phyloP scores from a whole-genome alignment of 495 filamentous ascomycete species.

The Tuber umbilicatum region DNA sequence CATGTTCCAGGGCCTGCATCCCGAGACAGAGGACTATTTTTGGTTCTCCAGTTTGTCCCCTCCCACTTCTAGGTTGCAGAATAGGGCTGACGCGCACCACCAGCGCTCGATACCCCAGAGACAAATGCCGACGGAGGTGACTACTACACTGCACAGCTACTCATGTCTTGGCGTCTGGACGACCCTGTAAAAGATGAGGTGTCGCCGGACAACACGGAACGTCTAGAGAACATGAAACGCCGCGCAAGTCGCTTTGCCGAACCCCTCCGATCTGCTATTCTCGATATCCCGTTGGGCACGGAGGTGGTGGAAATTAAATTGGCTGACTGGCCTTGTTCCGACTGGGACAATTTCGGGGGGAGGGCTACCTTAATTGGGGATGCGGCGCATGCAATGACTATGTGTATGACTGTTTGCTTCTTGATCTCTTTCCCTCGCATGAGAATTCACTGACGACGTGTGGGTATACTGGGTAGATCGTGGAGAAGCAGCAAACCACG shows the following conservation, averaged over 20 bases:
- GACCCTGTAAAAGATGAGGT: conserved; percentile 39
- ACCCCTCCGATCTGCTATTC: conserved; percentile 50
- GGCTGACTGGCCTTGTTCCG: conserved; percentile 51
- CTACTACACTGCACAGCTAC: conserved; percentile 36
- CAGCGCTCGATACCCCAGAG: conserved; percentile 49
- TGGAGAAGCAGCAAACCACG: conserved; percentile 58
- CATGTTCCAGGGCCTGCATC: conserved; percentile 57
- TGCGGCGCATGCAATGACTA: conserved; percentile 57
- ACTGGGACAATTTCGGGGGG: conserved; percentile 45
- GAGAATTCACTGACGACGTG: conserved; percentile 2
- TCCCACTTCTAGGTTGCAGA: neutral
- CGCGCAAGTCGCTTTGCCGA: conserved; percentile 53
- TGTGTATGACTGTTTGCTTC: conserved; percentile 47
- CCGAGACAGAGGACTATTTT: conserved; percentile 52
- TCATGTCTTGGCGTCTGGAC: conserved; percentile 39
- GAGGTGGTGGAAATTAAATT: conserved; percentile 51
- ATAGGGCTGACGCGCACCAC: conserved; percentile 4
- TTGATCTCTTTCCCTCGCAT: neutral
- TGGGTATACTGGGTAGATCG: conserved; percentile 38
- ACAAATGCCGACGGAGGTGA: conserved; percentile 44
- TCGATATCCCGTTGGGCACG: conserved; percentile 47
- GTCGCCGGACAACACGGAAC: conserved; percentile 45
- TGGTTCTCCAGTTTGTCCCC: conserved; percentile 48
- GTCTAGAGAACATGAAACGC: conserved; percentile 50
- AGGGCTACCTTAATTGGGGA: conserved; percentile 51